Conservation (phyloP, 139 green algal genomes). For the Picochlorum sp. region DNA sequence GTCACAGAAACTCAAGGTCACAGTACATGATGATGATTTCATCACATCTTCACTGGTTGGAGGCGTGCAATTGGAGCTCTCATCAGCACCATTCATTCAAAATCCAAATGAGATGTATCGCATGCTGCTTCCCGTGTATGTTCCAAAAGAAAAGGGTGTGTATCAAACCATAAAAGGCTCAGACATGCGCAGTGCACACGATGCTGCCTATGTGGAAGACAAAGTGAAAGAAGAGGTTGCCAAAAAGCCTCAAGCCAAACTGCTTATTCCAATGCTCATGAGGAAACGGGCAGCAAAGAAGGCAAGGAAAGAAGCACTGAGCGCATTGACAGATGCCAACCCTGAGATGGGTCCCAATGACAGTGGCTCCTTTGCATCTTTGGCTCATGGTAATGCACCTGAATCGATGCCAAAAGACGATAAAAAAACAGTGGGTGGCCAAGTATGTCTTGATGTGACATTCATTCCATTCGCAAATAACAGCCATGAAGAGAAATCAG, state of each 20-base stretch:
- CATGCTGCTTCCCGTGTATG: slow-evolving; percentile 9
- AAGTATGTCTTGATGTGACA: slow-evolving; percentile 10
- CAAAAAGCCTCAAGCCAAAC: not conserved
- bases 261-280: not conserved
- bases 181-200: not conserved
- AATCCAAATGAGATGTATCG: not conserved
- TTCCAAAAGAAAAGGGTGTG: not conserved
- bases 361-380: too few species aligned
- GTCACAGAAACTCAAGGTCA: slow-evolving; percentile 42
- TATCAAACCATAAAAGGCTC: not conserved
- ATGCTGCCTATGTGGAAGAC: not conserved
- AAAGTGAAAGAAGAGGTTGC: not conserved
- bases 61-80: slow-evolving; percentile 7
- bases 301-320: slow-evolving; percentile 5
- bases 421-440: slow-evolving; percentile 6
- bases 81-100: slow-evolving; percentile 6
- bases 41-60: slow-evolving; percentile 10
- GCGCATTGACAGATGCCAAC: not conserved
- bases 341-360: not conserved
- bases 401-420: not conserved
- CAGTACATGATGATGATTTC: slow-evolving; percentile 34
- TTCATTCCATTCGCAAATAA: slow-evolving; percentile 18
- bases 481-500: not conserved
- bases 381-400: too few species aligned
- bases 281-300: slow-evolving; percentile 8